Evolutionary conservation across 768 basidiomycete genomes (phyloP), one percentile per base, ranked within the genome.

Genomic region (Lactarius vividus): DNA sequence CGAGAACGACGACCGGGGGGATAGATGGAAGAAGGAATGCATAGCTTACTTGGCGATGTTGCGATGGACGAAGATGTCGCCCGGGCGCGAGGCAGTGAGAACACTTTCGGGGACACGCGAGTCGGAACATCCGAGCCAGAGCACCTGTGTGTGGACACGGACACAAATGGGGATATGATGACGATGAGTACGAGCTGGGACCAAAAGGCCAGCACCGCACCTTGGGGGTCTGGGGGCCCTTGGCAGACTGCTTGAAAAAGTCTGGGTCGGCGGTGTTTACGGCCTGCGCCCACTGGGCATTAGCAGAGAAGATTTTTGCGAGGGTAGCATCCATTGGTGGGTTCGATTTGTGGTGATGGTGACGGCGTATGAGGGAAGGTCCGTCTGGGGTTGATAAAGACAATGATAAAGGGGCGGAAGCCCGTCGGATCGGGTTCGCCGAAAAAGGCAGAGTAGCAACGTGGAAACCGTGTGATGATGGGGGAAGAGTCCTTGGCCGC

Each of bases 41-140:
- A 23, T 49, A 7, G n/a, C 86, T 63, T 70, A 92, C 88, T 96
- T 95, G 61, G 92, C 94, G 70, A 96, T 88, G 76, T 95, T 95
- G 56, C 94, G 81, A 76, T 93, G 87, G 33, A 89, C 86, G 72
- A 96, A 95, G 66, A 91, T 84, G 52, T 88, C 88, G 61, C 93
- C 94, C 0, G 94, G 94, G 69, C 81, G 81, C 10, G 85, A 79
- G 40, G 80, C 84, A 40, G 86, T 87, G 63, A 91, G 78, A 70
- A 91, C 87, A 40, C 85, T 85, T 74, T 93, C 92, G 23, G 91
- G 92, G 3, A 94, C 89, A 69, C 94, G 82, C 15, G 92, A 94
- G 75, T 96, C 94, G 44, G 92, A 83, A 74, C 89, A 92, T 59
- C 89, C 88, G 72, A 92, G 84, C 89, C 88, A 92, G 70, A 90